phyloP scores from a whole-genome alignment of 768 basidiomycete genomes.

The Pleurotus platypus region DNA sequence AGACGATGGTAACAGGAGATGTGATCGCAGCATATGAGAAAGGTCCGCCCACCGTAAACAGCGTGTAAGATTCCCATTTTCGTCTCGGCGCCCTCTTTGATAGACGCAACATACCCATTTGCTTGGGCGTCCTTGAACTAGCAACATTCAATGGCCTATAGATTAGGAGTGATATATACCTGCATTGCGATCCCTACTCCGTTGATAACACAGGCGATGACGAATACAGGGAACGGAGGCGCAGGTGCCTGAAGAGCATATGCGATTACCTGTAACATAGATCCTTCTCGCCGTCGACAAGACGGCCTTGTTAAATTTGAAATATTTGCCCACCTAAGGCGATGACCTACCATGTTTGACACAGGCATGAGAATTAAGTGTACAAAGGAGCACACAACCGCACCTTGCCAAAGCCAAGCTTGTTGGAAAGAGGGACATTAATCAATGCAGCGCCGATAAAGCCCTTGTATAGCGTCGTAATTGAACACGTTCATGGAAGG shows the following conservation, averaged over 20 bases:
- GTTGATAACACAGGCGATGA: conserved; percentile 39
- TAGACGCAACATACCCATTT: conserved; percentile 62
- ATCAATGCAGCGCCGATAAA: conserved; percentile 40
- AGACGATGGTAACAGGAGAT: too few species aligned
- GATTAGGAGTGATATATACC: conserved; percentile 24
- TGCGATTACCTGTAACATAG: conserved; percentile 47
- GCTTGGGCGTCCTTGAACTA: conserved; percentile 56
- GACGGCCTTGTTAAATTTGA: not conserved
- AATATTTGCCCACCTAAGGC: too few species aligned
- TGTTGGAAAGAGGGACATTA: conserved; percentile 43
- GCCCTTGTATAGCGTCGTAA: conserved; percentile 25
- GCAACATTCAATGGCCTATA: not conserved
- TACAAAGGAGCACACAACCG: not conserved
- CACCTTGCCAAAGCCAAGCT: conserved; percentile 42
- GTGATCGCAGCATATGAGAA: too few species aligned
- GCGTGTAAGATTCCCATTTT: conserved; percentile 75
- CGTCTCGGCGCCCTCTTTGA: conserved; percentile 48
- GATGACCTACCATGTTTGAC: too few species aligned
- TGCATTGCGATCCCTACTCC: conserved; percentile 40
- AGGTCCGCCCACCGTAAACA: conserved; percentile 43
- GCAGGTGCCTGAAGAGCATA: conserved; percentile 52
- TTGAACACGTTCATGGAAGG: too few species aligned
- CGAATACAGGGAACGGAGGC: conserved; percentile 63
- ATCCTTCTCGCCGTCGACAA: conserved; percentile 30
- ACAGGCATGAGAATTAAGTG: too few species aligned